Percentiles rank a stretch among this genome's conserved stretches.
phyloP scores from a whole-genome alignment of 441 rosid genomes.

The Eruca vesicaria region DNA sequence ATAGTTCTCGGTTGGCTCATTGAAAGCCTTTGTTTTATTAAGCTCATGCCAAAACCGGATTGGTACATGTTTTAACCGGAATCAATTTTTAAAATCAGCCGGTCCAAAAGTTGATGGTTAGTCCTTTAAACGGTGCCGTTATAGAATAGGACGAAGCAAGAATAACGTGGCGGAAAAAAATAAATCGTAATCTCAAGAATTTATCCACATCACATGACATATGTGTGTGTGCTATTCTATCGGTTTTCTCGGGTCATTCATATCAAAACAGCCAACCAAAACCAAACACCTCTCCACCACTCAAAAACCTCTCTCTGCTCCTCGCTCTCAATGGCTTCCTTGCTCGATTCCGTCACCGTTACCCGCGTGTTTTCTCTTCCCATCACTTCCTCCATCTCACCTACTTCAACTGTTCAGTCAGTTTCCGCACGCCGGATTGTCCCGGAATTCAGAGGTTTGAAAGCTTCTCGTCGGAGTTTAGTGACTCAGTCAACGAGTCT shows the following conservation, averaged over 20 bases:
- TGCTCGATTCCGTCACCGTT: conserved; percentile 47
- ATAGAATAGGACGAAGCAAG: not conserved
- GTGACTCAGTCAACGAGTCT: conserved; percentile 31
- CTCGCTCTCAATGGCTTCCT: conserved; percentile 56
- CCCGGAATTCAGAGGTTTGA: conserved; percentile 49
- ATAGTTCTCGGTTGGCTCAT: not conserved
- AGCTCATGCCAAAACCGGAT: not conserved
- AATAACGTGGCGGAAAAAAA: not conserved
- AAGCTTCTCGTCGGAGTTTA: conserved; percentile 33
- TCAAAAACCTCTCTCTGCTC: not conserved
- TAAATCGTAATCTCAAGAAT: not conserved
- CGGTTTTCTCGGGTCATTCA: not conserved
- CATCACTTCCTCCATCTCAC: conserved; percentile 14
- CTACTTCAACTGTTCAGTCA: conserved; percentile 25
- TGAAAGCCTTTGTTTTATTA: not conserved
- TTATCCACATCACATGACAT: conserved; percentile 1
- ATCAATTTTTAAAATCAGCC: not conserved
- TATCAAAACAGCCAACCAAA: not conserved
- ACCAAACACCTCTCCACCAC: conserved; percentile 7
- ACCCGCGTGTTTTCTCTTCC: conserved; percentile 39
- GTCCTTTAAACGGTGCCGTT: not conserved
- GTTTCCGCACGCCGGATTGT: conserved; percentile 36
- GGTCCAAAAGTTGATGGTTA: not conserved
- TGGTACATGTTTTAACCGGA: not conserved
- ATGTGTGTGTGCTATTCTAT: conserved; percentile 4